phyloP scores from a whole-genome alignment of 371 early-diverging fungal species.

The Mucor velutinosus region DNA sequence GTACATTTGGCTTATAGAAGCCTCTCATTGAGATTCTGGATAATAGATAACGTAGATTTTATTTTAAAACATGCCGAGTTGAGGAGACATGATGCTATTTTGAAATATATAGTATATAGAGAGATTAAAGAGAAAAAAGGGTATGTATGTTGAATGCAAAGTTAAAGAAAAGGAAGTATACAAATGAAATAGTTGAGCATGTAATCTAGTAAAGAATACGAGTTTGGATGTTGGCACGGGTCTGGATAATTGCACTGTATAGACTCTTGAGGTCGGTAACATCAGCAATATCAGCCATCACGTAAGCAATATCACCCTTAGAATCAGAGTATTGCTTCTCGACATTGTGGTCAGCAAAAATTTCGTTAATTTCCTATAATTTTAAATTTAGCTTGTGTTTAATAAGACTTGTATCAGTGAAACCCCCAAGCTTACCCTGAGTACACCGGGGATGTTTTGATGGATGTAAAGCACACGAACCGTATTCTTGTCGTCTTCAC shows the following conservation, averaged over 20 bases:
- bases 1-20: too few relatives aligned
- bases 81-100: background rate
- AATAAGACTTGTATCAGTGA: background rate
- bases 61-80: constrained; percentile 7
- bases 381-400: constrained; percentile 3
- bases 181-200: background rate
- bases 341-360: constrained; percentile 92
- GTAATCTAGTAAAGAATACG: constrained; percentile 72
- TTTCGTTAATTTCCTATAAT: constrained; percentile 82
- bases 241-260: constrained; percentile 65
- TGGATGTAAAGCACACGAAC: constrained; percentile 91
- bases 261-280: constrained; percentile 73
- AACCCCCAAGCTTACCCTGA: constrained; percentile 54
- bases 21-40: too few relatives aligned
- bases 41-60: background rate
- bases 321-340: constrained; percentile 97
- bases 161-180: background rate
- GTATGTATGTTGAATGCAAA: constrained; percentile 18
- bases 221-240: constrained; percentile 79
- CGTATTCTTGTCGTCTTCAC: constrained; percentile 65
- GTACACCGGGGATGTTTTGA: constrained; percentile 96
- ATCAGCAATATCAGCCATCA: constrained; percentile 91
- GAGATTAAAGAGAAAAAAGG: background rate
- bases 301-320: constrained; percentile 89
- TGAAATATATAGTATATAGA: background rate